phyloP scores from a whole-genome alignment of 306 rosid species.

The Geum urbanum region DNA sequence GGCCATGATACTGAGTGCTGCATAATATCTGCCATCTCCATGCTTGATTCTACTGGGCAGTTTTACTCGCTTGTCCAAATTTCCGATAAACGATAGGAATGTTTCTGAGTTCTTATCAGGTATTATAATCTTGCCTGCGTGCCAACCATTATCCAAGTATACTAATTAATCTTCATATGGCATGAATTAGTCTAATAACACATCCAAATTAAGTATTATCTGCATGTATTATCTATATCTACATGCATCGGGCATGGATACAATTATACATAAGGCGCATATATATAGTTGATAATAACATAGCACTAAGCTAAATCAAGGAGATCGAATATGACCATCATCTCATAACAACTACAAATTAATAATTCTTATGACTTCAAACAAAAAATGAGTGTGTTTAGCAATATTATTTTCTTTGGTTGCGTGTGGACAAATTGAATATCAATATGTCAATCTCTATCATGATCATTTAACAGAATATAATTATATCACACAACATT shows the following conservation, averaged over 20 bases:
- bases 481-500: no score
- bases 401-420: background rate
- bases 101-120: slow-evolving; percentile 37
- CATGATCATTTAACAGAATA: no score
- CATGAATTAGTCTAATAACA: background rate
- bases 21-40: slow-evolving; percentile 43
- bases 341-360: background rate
- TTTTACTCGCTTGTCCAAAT: slow-evolving; percentile 47
- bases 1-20: slow-evolving; percentile 59
- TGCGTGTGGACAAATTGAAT: no score
- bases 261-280: background rate
- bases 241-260: background rate
- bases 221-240: background rate
- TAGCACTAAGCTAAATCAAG: background rate
- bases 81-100: slow-evolving; percentile 50
- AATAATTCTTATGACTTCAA: background rate
- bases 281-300: background rate
- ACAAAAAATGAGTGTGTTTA: background rate
- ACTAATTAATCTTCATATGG: background rate
- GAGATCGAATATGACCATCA: background rate
- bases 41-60: slow-evolving; percentile 35
- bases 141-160: background rate
- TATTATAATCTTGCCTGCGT: slow-evolving; percentile 29
- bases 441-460: no score
- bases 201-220: background rate